phyloP scores from a whole-genome alignment of 257 asterid species.

The Capsicum chinense region DNA sequence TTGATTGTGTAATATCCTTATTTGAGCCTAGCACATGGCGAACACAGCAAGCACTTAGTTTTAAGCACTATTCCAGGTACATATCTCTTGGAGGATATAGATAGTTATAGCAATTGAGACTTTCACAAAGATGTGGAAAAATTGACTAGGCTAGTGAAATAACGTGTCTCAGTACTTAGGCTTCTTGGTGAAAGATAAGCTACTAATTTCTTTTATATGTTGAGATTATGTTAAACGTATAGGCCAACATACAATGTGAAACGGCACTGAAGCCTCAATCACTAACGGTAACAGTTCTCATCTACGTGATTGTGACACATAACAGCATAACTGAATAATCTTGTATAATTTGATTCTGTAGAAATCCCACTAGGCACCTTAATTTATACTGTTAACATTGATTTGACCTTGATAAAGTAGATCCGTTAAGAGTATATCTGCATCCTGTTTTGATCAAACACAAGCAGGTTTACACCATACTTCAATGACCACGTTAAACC shows the following conservation, averaged over 20 bases:
- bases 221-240: neutral
- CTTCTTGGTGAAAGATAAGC: no score
- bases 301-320: neutral
- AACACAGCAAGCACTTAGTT: neutral
- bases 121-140: neutral
- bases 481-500: neutral
- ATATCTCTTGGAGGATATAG: neutral
- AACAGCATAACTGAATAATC: neutral
- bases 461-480: neutral
- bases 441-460: neutral
- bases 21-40: neutral
- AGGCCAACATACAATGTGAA: neutral
- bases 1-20: neutral
- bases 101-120: neutral
- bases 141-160: no score
- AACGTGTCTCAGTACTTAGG: no score
- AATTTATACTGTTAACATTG: neutral
- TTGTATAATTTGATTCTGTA: neutral
- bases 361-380: neutral
- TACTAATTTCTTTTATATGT: no score
- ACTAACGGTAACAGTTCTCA: neutral
- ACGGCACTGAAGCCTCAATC: neutral
- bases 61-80: neutral
- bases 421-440: neutral
- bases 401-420: neutral